These are phyloP conservation scores for Phaeophleospora eucalypticola DNA, from an alignment of 2,329 filamentous ascomycete species.

Conservation along the genomic window DNA sequence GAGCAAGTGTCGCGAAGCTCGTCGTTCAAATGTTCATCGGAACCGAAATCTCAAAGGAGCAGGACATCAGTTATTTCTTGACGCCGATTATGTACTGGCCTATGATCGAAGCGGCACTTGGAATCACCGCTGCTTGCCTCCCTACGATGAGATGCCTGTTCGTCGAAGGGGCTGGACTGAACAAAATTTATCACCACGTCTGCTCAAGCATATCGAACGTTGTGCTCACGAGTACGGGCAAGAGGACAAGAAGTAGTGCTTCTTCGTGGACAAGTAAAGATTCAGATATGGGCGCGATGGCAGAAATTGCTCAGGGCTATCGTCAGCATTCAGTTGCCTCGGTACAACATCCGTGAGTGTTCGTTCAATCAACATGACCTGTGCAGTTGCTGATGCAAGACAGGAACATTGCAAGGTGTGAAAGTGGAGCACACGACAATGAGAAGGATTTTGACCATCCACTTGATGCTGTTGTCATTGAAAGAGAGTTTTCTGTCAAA, in stretches of 20 bases:
- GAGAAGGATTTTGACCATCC: too few relatives aligned
- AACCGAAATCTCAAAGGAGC: neutral
- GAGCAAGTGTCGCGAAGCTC: neutral
- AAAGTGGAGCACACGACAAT: too few relatives aligned
- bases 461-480: too few relatives aligned
- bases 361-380: too few relatives aligned
- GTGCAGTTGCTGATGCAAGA: too few relatives aligned
- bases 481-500: too few relatives aligned
- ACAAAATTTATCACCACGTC: neutral
- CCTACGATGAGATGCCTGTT: neutral
- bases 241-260: neutral
- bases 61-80: neutral
- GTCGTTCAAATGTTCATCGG: neutral
- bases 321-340: too few relatives aligned
- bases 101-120: neutral
- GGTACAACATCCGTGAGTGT: too few relatives aligned
- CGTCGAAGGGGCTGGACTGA: neutral
- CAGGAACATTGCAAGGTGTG: too few relatives aligned
- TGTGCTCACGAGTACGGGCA: neutral
- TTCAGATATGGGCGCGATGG: too few relatives aligned
- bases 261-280: neutral
- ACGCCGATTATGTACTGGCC: conserved; percentile 1
- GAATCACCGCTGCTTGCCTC: neutral
- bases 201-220: neutral
- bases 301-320: too few relatives aligned